Evolutionary conservation across 495 filamentous ascomycete genomes (phyloP).

Genomic region (Xylaria bambusicola): DNA sequence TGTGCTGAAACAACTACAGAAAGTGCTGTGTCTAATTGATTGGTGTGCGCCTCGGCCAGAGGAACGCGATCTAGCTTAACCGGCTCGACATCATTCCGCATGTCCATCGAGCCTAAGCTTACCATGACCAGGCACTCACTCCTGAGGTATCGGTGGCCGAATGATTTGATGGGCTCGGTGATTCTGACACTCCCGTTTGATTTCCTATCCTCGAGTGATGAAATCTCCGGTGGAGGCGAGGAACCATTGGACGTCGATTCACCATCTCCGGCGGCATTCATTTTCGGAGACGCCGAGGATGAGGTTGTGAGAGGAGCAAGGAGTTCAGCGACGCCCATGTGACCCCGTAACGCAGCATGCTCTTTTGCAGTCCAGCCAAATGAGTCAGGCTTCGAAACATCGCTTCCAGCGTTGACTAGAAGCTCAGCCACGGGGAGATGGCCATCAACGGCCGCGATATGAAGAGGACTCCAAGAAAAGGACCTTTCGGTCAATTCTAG

Average conservation of each 20-base stretch:
- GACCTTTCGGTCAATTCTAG: constrained; percentile 78
- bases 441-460: constrained; percentile 88
- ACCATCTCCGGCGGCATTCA: constrained; percentile 25
- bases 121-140: constrained; percentile 88
- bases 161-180: constrained; percentile 83
- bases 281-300: constrained; percentile 14
- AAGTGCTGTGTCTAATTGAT: constrained; percentile 89
- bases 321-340: constrained; percentile 72
- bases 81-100: constrained; percentile 73
- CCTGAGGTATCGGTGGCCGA: constrained; percentile 92
- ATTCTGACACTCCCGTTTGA: constrained; percentile 46
- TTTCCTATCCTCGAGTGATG: constrained; percentile 51
- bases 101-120: constrained; percentile 92
- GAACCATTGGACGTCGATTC: constrained; percentile 40
- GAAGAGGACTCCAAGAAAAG: constrained; percentile 91
- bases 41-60: constrained; percentile 81
- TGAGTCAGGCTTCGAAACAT: constrained; percentile 70
- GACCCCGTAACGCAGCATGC: constrained; percentile 86
- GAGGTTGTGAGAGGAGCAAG: constrained; percentile 46
- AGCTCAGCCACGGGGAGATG: constrained; percentile 67
- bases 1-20: constrained; percentile 90
- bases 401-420: constrained; percentile 73
- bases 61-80: constrained; percentile 91
- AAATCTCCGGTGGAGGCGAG: constrained; percentile 51
- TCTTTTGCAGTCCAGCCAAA: constrained; percentile 96